These are phyloP conservation scores for Amyloporia xantha DNA, from an alignment of 768 basidiomycete genomes.

Conservation along the genomic window DNA sequence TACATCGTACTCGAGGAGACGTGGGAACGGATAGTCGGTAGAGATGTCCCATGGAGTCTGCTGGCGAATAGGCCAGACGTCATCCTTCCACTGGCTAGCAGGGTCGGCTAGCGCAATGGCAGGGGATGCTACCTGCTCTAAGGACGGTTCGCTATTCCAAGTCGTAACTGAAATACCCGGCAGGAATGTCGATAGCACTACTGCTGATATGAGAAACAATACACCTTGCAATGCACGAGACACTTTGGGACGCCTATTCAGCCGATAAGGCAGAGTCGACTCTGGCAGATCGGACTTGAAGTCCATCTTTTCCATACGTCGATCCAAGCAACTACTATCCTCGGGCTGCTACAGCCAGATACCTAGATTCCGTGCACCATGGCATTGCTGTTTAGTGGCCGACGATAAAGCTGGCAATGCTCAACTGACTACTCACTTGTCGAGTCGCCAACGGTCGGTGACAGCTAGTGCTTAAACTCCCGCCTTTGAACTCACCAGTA, in stretches of 20 bases:
- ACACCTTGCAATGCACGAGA: background rate
- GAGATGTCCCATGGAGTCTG: slow-evolving; percentile 67
- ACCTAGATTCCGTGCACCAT: too few relatives aligned
- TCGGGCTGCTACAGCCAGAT: too few relatives aligned
- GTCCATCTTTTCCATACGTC: too few relatives aligned
- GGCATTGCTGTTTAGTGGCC: too few relatives aligned
- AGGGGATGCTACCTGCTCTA: background rate
- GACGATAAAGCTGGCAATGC: too few relatives aligned
- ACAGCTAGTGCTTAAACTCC: too few relatives aligned
- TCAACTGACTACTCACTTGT: too few relatives aligned
- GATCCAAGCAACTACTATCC: too few relatives aligned
- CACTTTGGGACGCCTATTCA: background rate
- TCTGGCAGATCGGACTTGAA: background rate
- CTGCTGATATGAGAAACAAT: slow-evolving; percentile 9
- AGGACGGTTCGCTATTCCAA: background rate
- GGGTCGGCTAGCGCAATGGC: slow-evolving; percentile 5
- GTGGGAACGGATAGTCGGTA: slow-evolving; percentile 64
- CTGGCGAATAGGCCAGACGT: slow-evolving; percentile 58
- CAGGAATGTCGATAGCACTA: slow-evolving; percentile 9
- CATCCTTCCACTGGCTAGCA: slow-evolving; percentile 36
- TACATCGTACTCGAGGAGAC: slow-evolving; percentile 61
- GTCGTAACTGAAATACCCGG: background rate
- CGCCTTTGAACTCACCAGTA: too few relatives aligned
- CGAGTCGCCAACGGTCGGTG: too few relatives aligned
- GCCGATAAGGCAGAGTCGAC: background rate